Base-by-base conservation (phyloP, 2,329 filamentous ascomycete genomes). In the Mycocentrospora acerina region DNA sequence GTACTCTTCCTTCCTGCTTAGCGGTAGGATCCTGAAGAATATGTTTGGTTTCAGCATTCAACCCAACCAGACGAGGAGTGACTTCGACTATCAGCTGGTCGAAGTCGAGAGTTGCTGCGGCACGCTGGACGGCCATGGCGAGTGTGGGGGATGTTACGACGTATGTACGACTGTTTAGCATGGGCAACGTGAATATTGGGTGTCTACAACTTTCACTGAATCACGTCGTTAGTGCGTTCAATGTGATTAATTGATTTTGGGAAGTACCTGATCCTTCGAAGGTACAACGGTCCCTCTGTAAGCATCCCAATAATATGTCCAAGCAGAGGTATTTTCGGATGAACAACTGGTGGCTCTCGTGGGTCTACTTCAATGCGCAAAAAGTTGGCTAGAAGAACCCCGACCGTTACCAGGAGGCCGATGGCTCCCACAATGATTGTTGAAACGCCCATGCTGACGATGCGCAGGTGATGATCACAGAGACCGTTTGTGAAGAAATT, bases 291-390 rank as follows among this genome's bases (percentile, higher is more conserved):
- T 0, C 62, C 62, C n/a, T 54, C 34, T 14, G 36, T 42, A n/a
- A 74, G 44, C 48, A 76, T 60, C 7, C 70, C 69, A 18, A 77
- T 52, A 14, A 75, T 59, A 44, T 77, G 74, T 2, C 74, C 74
- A 27, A 77, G 46, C 19, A 71, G 57, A 0, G 74, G 74, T 24
- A 77, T 60, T 12, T 29, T 59, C 0, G 70, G 59, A 16, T 64
- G 64, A 16, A 75, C 18, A 0, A 69, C 40, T 3, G 72, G 71
- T 7, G 75, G 74, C 40, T 77, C 74, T 32, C 61, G 55, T 7
- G 66, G 52, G 29, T 64, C 53, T 6, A 47, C 29, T 30, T 53
- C 46, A 10, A 48, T 36, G 7, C 46, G 35, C 8, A 53, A 30
- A 9, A 48, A n/a, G 8, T 42, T 42, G 10, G 33, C 17, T 6